Evolutionary conservation across 257 asterid species (phyloP), one percentile per base, ranked within the genome.

Genomic region (Solanum medicagineum): DNA sequence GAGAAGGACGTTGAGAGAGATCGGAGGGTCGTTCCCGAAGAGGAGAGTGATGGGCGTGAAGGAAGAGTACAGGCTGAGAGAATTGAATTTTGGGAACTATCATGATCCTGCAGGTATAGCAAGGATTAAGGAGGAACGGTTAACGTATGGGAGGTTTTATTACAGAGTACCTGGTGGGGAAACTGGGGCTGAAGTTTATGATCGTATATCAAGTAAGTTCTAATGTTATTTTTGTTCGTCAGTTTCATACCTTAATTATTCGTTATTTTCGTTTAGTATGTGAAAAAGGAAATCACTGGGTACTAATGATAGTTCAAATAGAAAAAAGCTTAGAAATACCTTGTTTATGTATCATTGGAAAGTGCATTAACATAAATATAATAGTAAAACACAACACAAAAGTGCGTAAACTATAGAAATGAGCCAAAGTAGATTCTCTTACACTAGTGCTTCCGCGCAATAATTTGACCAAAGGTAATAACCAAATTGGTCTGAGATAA

Each of bases 91-190:
- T 47, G 98, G 98, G 19, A 94, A 94, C 79, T 94, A 88, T 47
- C 95, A 94, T 80, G 94, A 92, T 20, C 71, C 84, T 57, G 92
- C 88, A 32, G 85, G 71, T 86, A 93, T 94, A 90, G 86, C 29
- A 88, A 89, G 86, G 89, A 87, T 92, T 26, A 91, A 94, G 90
- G 24, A 69, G 16, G 90, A 54, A 2, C 85, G 95, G 70, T 29
- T 71, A 14, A 82, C 73, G 26, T 94, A 93, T 32, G 98, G 98
- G 3, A 91, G 91, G 45, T 94, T 94, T 86, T 94, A 93, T 79
- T 92, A 91, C 53, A 84, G 94, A n/a, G 87, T 94, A n/a, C 95
- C 95, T 10, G 90, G 90, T 22, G 98, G 98, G 9, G 98, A 94
- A 88, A 90, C 96, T 24, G 91, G 93, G 4, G 96, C 97, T 20